A percentile compares a stretch with the other conserved stretches of the same genome.
phyloP scores from a whole-genome alignment of 345 rosid genomes.

The Salix udensis region DNA sequence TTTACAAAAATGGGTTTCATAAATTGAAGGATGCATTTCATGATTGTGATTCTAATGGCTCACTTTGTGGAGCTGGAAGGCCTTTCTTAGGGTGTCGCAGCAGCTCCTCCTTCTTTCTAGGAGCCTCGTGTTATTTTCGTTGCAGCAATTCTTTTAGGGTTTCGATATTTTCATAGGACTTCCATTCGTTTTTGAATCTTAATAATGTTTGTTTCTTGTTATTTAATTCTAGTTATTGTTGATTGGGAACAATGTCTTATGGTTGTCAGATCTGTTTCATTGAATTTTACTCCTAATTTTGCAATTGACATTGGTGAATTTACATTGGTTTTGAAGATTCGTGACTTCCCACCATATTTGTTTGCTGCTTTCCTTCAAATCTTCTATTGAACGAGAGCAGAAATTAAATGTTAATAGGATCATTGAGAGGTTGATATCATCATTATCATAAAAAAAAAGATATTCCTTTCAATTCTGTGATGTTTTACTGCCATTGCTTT shows the following conservation, averaged over 20 bases:
- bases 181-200: background rate
- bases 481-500: too few species aligned
- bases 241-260: background rate
- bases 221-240: background rate
- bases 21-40: slow-evolving; percentile 59
- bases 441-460: too few species aligned
- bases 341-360: too few species aligned
- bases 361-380: too few species aligned
- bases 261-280: background rate
- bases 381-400: too few species aligned
- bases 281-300: background rate
- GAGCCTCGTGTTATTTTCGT: background rate
- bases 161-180: background rate
- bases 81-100: slow-evolving; percentile 46
- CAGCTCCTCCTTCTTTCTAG: slow-evolving; percentile 23
- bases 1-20: slow-evolving; percentile 74
- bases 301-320: too few species aligned
- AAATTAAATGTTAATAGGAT: too few species aligned
- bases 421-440: too few species aligned
- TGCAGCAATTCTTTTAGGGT: background rate
- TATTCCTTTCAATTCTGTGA: too few species aligned
- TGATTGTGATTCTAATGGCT: slow-evolving; percentile 30
- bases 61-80: slow-evolving; percentile 18
- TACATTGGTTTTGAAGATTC: too few species aligned
- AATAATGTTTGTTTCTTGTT: background rate